phyloP scores from a whole-genome alignment of 495 filamentous ascomycete species.

The Podospora tetraspora region DNA sequence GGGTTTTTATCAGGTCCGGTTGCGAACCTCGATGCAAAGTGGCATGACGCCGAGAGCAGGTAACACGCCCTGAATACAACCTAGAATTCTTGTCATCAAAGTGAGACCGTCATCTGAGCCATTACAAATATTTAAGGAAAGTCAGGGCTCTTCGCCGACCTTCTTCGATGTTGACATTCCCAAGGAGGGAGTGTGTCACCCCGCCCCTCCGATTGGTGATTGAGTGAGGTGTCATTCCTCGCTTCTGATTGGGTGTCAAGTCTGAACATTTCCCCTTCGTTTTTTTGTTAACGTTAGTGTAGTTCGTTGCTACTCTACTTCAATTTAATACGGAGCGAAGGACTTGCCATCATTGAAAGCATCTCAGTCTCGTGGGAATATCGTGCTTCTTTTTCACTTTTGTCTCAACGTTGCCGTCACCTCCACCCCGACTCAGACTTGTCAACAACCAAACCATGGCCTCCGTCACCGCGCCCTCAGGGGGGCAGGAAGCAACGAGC shows the following conservation, averaged over 20 bases:
- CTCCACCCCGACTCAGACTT: no score
- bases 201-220: background rate
- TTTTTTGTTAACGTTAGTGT: background rate
- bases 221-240: background rate
- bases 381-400: background rate
- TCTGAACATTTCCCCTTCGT: background rate
- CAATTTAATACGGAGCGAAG: background rate
- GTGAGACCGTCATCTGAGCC: no score
- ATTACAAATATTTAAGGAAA: background rate
- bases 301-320: background rate
- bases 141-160: background rate
- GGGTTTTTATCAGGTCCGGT: background rate
- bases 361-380: background rate
- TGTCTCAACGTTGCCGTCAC: no score
- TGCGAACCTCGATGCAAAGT: background rate
- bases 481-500: background rate
- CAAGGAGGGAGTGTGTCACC: constrained; percentile 1
- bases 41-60: background rate
- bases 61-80: background rate
- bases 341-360: background rate
- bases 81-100: background rate
- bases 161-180: background rate
- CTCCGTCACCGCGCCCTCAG: background rate
- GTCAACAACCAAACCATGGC: background rate
- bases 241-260: background rate